These are phyloP conservation scores for Dictyostelium brefeldianum DNA, from an alignment of 78 protist genomes.

Conservation along the genomic window DNA sequence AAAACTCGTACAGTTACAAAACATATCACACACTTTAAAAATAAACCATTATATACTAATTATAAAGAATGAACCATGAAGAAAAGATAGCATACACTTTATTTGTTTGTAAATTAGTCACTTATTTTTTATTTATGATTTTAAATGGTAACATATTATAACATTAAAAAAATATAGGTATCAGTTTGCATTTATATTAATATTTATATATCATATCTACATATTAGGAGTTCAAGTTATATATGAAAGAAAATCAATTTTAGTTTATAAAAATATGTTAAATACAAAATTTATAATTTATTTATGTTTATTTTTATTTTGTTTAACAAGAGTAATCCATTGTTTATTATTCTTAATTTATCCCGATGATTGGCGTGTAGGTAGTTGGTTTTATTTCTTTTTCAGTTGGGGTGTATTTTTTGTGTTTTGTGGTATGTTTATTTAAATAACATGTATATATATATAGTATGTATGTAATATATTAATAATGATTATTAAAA, in stretches of 20 bases:
- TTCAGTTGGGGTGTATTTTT: background rate
- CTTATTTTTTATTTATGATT: background rate
- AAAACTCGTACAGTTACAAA: too few species aligned
- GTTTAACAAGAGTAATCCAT: background rate
- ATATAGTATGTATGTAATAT: too few species aligned
- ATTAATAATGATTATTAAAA: too few species aligned
- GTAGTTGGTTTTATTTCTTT: background rate
- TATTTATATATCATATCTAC: too few species aligned
- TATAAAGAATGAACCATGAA: constrained; percentile 6
- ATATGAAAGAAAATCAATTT: background rate
- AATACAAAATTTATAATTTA: background rate
- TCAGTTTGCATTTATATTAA: too few species aligned
- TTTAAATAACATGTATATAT: too few species aligned
- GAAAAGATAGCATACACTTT: background rate
- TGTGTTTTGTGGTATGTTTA: background rate
- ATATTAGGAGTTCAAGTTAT: background rate
- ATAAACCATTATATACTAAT: too few species aligned
- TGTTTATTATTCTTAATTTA: background rate
- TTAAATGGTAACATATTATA: background rate
- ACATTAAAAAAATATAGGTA: background rate
- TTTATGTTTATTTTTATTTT: background rate
- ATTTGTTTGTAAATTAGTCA: background rate
- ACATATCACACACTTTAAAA: too few species aligned
- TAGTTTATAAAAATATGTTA: background rate
- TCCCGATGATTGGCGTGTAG: background rate